Evolutionary conservation across 345 rosid species (phyloP).

Genomic region (Citrus reticulata): DNA sequence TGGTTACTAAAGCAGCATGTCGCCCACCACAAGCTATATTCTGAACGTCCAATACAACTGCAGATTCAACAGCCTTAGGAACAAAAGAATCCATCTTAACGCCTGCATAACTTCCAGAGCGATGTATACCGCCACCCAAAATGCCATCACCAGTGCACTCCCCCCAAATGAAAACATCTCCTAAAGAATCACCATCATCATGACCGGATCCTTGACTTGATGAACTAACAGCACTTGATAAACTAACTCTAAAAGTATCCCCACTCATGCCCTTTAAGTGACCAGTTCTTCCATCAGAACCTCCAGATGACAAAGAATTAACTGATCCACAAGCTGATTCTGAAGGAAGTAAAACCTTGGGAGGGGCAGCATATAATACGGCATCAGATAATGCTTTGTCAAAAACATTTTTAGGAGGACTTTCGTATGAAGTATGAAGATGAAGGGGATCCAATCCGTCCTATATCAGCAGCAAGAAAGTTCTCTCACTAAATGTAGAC

Average conservation of each 20-base stretch:
- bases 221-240: conserved; percentile 81
- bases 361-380: conserved; percentile 48
- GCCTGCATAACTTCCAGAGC: conserved; percentile 39
- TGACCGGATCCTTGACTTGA: conserved; percentile 86
- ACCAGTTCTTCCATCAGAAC: conserved; percentile 60
- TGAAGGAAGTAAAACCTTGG: conserved; percentile 54
- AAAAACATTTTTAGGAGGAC: conserved; percentile 57
- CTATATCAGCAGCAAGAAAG: conserved; percentile 32
- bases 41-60: conserved; percentile 75
- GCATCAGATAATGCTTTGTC: conserved; percentile 65
- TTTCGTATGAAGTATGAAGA: conserved; percentile 54
- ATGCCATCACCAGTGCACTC: conserved; percentile 69
- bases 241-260: conserved; percentile 78
- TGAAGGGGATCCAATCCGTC: conserved; percentile 51
- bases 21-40: conserved; percentile 73
- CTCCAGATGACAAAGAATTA: conserved; percentile 69
- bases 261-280: conserved; percentile 37
- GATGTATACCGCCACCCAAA: conserved; percentile 63
- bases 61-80: conserved; percentile 72
- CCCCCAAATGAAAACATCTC: conserved; percentile 86
- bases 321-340: conserved; percentile 60
- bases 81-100: conserved; percentile 57
- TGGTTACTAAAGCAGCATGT: conserved; percentile 70
- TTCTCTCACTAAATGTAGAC: conserved; percentile 13
- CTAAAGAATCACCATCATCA: conserved; percentile 73